These are phyloP conservation scores for Pseudogymnoascus sp. DNA, from an alignment of 2,329 filamentous ascomycete species.

Conservation along the genomic window DNA sequence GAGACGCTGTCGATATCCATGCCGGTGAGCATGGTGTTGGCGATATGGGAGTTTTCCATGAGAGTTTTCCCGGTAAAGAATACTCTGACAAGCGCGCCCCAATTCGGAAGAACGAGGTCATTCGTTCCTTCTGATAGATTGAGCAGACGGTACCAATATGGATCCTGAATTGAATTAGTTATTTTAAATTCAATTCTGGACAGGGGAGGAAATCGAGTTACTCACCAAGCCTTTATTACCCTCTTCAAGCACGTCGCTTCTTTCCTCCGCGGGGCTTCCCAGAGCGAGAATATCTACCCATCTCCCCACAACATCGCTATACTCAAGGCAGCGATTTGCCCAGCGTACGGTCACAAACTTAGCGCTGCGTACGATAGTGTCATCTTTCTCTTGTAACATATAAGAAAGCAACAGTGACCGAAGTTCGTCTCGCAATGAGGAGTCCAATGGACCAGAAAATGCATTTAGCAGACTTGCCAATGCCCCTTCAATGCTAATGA, in stretches of 20 bases:
- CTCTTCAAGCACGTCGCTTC: slow-evolving; percentile 82
- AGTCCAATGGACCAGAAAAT: slow-evolving; percentile 38
- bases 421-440: slow-evolving; percentile 26
- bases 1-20: slow-evolving; percentile 39
- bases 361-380: slow-evolving; percentile 60
- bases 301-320: slow-evolving; percentile 68
- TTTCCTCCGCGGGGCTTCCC: slow-evolving; percentile 58
- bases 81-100: slow-evolving; percentile 43
- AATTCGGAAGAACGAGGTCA: slow-evolving; percentile 41
- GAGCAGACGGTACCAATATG: slow-evolving; percentile 62
- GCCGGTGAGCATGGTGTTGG: slow-evolving; percentile 30
- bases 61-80: slow-evolving; percentile 42
- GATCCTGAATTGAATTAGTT: slow-evolving; percentile 32
- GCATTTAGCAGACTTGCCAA: slow-evolving; percentile 69
- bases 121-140: slow-evolving; percentile 45
- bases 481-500: slow-evolving; percentile 83
- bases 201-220: slow-evolving; percentile 36
- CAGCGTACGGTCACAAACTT: slow-evolving; percentile 81
- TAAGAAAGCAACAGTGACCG: slow-evolving; percentile 58
- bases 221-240: slow-evolving; percentile 80
- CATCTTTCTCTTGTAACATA: slow-evolving; percentile 49
- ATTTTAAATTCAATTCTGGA: neutral
- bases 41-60: slow-evolving; percentile 26
- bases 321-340: slow-evolving; percentile 81
- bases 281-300: slow-evolving; percentile 87